phyloP scores from a whole-genome alignment of 108 stramenopile genomes.

The Conticribra guillardii region DNA sequence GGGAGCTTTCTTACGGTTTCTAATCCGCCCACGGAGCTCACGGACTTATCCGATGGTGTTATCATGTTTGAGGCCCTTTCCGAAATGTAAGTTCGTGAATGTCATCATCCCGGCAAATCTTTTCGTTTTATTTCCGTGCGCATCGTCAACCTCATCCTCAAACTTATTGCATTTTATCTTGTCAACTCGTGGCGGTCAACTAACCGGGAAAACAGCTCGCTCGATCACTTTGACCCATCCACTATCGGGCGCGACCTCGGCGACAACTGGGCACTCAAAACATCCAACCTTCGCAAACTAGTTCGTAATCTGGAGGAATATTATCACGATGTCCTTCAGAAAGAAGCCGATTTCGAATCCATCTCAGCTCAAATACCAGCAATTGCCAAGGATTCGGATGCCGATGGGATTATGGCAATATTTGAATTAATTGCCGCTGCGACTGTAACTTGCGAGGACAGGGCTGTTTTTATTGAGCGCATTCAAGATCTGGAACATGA shows the following conservation, averaged over 20 bases:
- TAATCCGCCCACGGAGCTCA: slow-evolving; percentile 51
- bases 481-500: slow-evolving; percentile 78
- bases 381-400: slow-evolving; percentile 60
- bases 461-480: slow-evolving; percentile 65
- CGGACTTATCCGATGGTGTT: slow-evolving; percentile 80
- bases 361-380: slow-evolving; percentile 43
- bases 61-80: slow-evolving; percentile 84
- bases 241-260: slow-evolving; percentile 85
- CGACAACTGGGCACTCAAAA: slow-evolving; percentile 86
- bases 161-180: too few relatives aligned
- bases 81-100: slow-evolving; percentile 76
- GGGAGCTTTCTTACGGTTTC: slow-evolving; percentile 44
- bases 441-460: slow-evolving; percentile 81
- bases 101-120: background rate
- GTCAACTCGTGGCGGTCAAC: too few relatives aligned
- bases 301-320: slow-evolving; percentile 80
- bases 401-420: slow-evolving; percentile 57
- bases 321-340: slow-evolving; percentile 73
- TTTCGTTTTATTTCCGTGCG: background rate
- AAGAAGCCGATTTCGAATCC: slow-evolving; percentile 71
- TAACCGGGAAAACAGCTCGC: slow-evolving; percentile 49
- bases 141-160: too few relatives aligned
- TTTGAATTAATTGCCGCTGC: slow-evolving; percentile 86
- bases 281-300: slow-evolving; percentile 84
- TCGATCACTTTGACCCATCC: slow-evolving; percentile 84